These are phyloP conservation scores for Pichia sp. DNA, from an alignment of 1,139 yeast genomes.

Conservation along the genomic window DNA sequence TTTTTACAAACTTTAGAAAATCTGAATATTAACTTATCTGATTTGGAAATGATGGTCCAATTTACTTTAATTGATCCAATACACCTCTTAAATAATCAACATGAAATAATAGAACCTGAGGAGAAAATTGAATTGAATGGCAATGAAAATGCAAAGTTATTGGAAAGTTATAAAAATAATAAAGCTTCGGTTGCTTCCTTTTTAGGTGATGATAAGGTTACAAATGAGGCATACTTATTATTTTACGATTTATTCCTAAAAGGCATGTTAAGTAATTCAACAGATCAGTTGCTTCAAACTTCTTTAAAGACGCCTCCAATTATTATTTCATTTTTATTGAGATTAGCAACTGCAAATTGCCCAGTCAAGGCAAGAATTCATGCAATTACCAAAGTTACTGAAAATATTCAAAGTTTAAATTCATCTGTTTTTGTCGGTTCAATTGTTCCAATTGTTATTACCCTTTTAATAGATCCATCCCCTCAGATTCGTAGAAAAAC, in stretches of 20 bases:
- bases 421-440: constrained; percentile 29
- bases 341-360: constrained; percentile 48
- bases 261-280: constrained; percentile 31
- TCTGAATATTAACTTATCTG: constrained; percentile 39
- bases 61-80: constrained; percentile 37
- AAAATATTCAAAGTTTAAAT: constrained; percentile 31
- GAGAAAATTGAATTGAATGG: constrained; percentile 18
- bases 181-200: constrained; percentile 34
- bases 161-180: constrained; percentile 21
- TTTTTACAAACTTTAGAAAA: constrained; percentile 39
- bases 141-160: constrained; percentile 12
- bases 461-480: constrained; percentile 35
- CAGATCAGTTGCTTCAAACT: constrained; percentile 30
- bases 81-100: constrained; percentile 24
- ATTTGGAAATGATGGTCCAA: constrained; percentile 65
- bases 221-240: constrained; percentile 39
- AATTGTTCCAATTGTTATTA: constrained; percentile 37
- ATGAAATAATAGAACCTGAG: constrained; percentile 28
- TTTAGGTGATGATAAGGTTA: constrained; percentile 26
- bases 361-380: constrained; percentile 51
- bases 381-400: constrained; percentile 38
- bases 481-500: constrained; percentile 35
- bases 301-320: constrained; percentile 28
- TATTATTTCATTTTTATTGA: constrained; percentile 46
- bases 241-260: constrained; percentile 39